Evolutionary conservation across 2,329 filamentous ascomycete species (phyloP).

Genomic region (Ascomycota sp.): DNA sequence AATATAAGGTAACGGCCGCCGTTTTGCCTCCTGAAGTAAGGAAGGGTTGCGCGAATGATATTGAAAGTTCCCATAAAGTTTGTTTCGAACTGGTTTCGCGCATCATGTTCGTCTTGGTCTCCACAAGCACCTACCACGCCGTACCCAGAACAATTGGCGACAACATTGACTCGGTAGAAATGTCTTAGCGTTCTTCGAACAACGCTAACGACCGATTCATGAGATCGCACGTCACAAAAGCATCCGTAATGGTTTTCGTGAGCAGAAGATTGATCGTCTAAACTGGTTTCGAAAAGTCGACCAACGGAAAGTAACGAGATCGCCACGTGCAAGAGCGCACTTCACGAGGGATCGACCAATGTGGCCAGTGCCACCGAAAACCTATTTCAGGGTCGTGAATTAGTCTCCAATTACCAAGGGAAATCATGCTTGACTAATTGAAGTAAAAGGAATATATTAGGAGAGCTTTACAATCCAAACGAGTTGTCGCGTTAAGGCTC

Average conservation of each 20-base stretch:
- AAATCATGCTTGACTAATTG: too few species aligned
- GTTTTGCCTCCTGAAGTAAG: slow-evolving; percentile 62
- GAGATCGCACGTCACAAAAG: slow-evolving; percentile 77
- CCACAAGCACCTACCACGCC: slow-evolving; percentile 91
- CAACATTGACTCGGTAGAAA: slow-evolving; percentile 70
- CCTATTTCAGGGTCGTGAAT: slow-evolving; percentile 23
- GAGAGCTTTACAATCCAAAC: slow-evolving; percentile 56
- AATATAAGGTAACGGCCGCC: slow-evolving; percentile 81
- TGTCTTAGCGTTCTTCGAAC: slow-evolving; percentile 49
- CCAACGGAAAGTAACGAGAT: slow-evolving; percentile 77
- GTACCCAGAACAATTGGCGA: slow-evolving; percentile 88
- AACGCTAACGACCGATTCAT: slow-evolving; percentile 54
- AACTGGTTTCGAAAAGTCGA: slow-evolving; percentile 55
- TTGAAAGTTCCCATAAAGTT: slow-evolving; percentile 94
- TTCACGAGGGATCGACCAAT: slow-evolving; percentile 85
- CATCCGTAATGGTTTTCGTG: slow-evolving; percentile 55
- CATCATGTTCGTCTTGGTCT: slow-evolving; percentile 87
- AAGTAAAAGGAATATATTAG: neutral
- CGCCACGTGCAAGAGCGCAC: slow-evolving; percentile 56
- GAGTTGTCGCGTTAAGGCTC: slow-evolving; percentile 49
- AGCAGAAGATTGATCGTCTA: slow-evolving; percentile 50
- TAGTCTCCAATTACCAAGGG: neutral
- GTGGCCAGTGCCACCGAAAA: slow-evolving; percentile 94
- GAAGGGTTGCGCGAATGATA: slow-evolving; percentile 74
- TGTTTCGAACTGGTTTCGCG: slow-evolving; percentile 90